Evolutionary conservation across 345 rosid species (phyloP).

Genomic region (Dimocarpus longan): DNA sequence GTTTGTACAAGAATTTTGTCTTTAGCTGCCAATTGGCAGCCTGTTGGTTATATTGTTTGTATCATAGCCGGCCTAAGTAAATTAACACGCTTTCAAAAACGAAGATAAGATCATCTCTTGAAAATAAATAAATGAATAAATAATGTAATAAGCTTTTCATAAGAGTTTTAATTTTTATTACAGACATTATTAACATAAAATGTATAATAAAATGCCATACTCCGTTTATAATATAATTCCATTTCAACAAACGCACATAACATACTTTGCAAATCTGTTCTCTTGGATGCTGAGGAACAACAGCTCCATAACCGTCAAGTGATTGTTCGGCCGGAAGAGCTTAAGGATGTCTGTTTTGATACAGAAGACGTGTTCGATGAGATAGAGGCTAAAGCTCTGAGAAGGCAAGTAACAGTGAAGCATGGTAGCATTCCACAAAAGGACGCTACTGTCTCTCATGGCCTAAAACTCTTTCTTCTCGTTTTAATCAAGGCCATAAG

Average conservation of each 20-base stretch:
- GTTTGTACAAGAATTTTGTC: too few relatives aligned
- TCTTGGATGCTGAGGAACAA: constrained; percentile 6
- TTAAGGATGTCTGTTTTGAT: constrained; percentile 22
- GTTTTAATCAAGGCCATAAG: neutral
- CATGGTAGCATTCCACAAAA: constrained; percentile 5
- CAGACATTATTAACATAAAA: too few relatives aligned
- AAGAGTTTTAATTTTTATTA: too few relatives aligned
- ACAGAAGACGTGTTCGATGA: constrained; percentile 29
- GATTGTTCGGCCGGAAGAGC: constrained; percentile 3
- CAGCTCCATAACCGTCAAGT: neutral
- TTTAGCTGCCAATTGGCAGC: too few relatives aligned
- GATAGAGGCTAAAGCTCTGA: constrained; percentile 13
- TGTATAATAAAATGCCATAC: too few relatives aligned
- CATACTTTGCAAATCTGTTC: neutral
- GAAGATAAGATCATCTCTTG: too few relatives aligned
- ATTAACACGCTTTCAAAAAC: too few relatives aligned
- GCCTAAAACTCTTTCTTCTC: neutral
- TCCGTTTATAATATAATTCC: neutral
- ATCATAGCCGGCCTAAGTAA: too few relatives aligned
- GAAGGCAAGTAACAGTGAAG: neutral
- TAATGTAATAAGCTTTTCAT: too few relatives aligned
- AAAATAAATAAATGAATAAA: too few relatives aligned
- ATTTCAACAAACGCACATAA: too few relatives aligned
- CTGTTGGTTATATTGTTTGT: too few relatives aligned
- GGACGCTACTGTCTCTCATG: constrained; percentile 9